Evolutionary conservation across 2,329 filamentous ascomycete species (phyloP), one percentile per base, ranked within the genome.

Genomic region (Corynespora cassiicola): DNA sequence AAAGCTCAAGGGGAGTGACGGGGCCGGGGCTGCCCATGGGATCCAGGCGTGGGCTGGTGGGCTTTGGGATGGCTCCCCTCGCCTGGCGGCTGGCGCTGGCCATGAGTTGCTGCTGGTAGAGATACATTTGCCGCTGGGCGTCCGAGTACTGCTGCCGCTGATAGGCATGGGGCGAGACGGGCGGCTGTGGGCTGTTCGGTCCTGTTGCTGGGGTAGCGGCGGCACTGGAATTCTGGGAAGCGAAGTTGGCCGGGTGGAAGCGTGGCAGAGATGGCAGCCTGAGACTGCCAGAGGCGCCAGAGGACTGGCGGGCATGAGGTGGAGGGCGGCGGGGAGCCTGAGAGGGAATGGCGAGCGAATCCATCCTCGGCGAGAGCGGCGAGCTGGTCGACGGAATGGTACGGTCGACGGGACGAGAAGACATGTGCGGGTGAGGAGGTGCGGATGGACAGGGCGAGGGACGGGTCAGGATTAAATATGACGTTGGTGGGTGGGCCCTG

Each of bases 171-270:
- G 75, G 74, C 10, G 73, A 75, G 6, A 70, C 48, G 3, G 74
- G 72, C 6, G 69, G 61, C 25, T 72, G 69, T 6, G 71, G 71
- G 28, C 68, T 70, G 49, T 61, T 66, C 18, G 63, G 54, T 21
- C 62, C 65, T 7, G 67, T 68, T 45, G 63, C 47, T 11, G 70
- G 65, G 2, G 70, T 69, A 22, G 47, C 62, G 33, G 60, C 57
- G 9, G 54, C 41, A 34, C 69, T 75, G 10, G 66, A 66, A 29
- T 60, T 57, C 30, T 65, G 51, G 22, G 68, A 71, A 7, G 72
- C 69, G 52, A 72, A 78, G 58, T 78, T 77, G 46, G 75, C 74
- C 6, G 76, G 76, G 43, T 79, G 76, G 64, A 76, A 78, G 41
- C 74, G 70, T 28, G 75, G 76, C 25, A 79, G 64, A 2, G 70